Evolutionary conservation across 2,329 filamentous ascomycete species (phyloP).

Genomic region (Fusarium brevicatenulatum): DNA sequence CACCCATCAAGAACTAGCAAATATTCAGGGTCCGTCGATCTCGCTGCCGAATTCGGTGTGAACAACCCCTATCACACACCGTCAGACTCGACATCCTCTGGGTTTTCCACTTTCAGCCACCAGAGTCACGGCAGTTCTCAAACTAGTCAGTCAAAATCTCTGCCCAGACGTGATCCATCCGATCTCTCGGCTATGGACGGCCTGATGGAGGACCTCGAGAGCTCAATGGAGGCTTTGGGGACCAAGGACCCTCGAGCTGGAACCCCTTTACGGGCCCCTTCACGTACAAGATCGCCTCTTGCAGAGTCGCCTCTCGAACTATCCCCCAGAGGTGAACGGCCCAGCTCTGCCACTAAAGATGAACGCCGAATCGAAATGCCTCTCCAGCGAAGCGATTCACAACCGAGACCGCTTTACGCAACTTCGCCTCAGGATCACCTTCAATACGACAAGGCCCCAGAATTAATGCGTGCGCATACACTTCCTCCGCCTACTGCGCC

Average conservation of each 20-base stretch:
- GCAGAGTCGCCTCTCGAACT: slow-evolving; percentile 45
- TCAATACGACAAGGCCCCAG: slow-evolving; percentile 19
- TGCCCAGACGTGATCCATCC: slow-evolving; percentile 52
- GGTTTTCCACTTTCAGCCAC: slow-evolving; percentile 68
- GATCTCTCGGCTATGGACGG: slow-evolving; percentile 60
- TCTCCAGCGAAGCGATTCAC: slow-evolving; percentile 21
- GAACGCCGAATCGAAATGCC: slow-evolving; percentile 28
- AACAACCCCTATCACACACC: slow-evolving; percentile 73
- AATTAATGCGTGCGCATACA: slow-evolving; percentile 11
- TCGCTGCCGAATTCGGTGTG: slow-evolving; percentile 68
- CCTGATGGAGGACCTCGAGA: slow-evolving; percentile 66
- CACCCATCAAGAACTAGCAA: slow-evolving; percentile 54
- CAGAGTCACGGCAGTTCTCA: slow-evolving; percentile 69
- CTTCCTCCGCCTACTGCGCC: slow-evolving; percentile 21
- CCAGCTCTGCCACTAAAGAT: slow-evolving; percentile 39
- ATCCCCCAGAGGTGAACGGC: slow-evolving; percentile 31
- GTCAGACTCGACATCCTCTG: slow-evolving; percentile 73
- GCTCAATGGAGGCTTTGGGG: slow-evolving; percentile 55
- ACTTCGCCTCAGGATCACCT: slow-evolving; percentile 32
- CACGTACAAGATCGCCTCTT: slow-evolving; percentile 39
- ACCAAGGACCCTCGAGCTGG: slow-evolving; percentile 49
- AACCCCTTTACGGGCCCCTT: slow-evolving; percentile 43
- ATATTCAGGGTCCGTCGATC: slow-evolving; percentile 59
- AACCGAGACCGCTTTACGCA: slow-evolving; percentile 28
- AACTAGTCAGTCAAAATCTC: slow-evolving; percentile 55